Evolutionary conservation across 805 yeast species (phyloP).

Genomic region (Brettanomyces sp.): DNA sequence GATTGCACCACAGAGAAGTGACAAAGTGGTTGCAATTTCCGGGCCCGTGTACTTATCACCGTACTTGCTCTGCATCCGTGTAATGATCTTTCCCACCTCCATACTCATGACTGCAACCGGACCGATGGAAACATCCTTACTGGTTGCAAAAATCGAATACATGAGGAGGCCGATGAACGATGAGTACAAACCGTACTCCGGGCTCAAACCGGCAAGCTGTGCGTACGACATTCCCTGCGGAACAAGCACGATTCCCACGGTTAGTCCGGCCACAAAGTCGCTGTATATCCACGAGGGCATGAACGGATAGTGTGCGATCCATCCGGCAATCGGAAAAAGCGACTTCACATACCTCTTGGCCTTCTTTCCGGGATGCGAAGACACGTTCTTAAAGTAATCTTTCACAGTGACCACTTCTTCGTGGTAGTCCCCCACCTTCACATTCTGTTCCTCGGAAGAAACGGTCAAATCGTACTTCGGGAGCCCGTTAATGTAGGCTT

Average conservation of each 20-base stretch:
- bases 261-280: conserved; percentile 84
- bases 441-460: too few species aligned
- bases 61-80: conserved; percentile 43
- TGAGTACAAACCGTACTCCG: conserved; percentile 85
- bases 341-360: conserved; percentile 44
- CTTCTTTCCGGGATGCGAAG: conserved; percentile 30
- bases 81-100: conserved; percentile 72
- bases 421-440: conserved; percentile 10
- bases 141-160: conserved; percentile 87
- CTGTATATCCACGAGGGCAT: conserved; percentile 58
- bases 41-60: conserved; percentile 42
- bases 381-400: conserved; percentile 20
- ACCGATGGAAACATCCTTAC: conserved; percentile 92
- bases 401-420: conserved; percentile 17
- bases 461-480: too few species aligned
- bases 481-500: too few species aligned
- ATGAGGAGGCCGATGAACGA: conserved; percentile 86
- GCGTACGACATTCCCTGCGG: conserved; percentile 98
- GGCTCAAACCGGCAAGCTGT: conserved; percentile 65
- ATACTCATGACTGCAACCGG: conserved; percentile 95
- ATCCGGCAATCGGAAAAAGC: conserved; percentile 69
- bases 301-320: conserved; percentile 78
- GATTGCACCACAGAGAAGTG: conserved; percentile 79
- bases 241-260: conserved; percentile 87
- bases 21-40: conserved; percentile 67